Conservation (phyloP, 192 early-diverging fungal genomes). For the Umbelopsis ramanniana region DNA sequence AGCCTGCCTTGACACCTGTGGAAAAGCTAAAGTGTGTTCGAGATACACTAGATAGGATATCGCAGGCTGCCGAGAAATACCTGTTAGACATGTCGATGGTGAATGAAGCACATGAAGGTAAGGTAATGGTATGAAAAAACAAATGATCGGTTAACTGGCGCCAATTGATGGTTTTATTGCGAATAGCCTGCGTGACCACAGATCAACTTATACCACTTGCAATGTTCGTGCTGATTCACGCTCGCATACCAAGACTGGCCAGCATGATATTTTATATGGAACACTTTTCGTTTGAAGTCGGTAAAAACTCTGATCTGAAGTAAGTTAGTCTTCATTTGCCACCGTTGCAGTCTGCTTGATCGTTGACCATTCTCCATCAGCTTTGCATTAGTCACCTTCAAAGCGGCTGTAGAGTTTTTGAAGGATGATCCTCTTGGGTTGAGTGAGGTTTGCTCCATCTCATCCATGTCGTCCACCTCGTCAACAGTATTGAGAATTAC, state of each 20-base stretch:
- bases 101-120: neutral
- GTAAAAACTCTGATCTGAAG: neutral
- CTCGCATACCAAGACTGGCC: constrained; percentile 43
- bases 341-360: too few species aligned
- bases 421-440: constrained; percentile 54
- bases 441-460: constrained; percentile 26
- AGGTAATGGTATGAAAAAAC: neutral
- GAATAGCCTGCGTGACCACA: constrained; percentile 46
- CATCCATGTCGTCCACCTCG: constrained; percentile 27
- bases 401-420: constrained; percentile 52
- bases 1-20: constrained; percentile 46
- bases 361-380: constrained; percentile 1
- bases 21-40: constrained; percentile 53
- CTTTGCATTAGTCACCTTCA: constrained; percentile 56
- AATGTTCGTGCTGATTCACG: constrained; percentile 54
- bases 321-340: neutral
- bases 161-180: neutral
- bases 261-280: constrained; percentile 57
- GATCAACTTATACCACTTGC: constrained; percentile 61
- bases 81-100: constrained; percentile 29
- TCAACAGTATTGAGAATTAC: constrained; percentile 11
- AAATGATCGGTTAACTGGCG: neutral
- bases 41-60: constrained; percentile 49
- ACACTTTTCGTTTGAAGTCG: constrained; percentile 44
- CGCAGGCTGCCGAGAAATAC: constrained; percentile 46